Percentiles rank a stretch among this genome's conserved stretches.
phyloP scores from a whole-genome alignment of 768 basidiomycete species.

The Lentinula guzmanii region DNA sequence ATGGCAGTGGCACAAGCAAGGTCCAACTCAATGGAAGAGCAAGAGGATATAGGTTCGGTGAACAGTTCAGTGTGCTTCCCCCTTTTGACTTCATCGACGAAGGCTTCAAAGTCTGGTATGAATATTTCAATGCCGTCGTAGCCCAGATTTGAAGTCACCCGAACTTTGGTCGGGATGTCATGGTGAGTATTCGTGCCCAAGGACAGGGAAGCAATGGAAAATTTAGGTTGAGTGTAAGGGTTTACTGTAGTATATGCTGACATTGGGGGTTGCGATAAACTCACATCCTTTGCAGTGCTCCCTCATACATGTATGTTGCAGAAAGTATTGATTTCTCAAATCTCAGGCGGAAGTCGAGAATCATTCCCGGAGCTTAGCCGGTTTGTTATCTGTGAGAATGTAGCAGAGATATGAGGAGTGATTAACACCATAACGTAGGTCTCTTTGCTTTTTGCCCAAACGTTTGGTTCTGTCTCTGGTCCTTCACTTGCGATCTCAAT shows the following conservation, averaged over 20 bases:
- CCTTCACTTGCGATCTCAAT: not conserved
- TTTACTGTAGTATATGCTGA: not conserved
- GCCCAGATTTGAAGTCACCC: conserved; percentile 23
- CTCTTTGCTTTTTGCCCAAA: not conserved
- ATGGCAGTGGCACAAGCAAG: conserved; percentile 18
- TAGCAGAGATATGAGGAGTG: not conserved
- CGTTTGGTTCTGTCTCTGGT: not conserved
- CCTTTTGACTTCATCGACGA: conserved; percentile 15
- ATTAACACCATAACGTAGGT: not conserved
- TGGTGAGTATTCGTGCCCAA: conserved; percentile 22
- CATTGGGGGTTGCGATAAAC: not conserved
- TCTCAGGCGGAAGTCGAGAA: not conserved
- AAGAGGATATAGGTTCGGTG: conserved; percentile 12
- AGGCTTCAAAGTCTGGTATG: conserved; percentile 19
- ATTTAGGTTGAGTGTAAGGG: conserved; percentile 5
- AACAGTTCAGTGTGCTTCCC: conserved; percentile 16
- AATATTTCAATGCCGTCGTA: conserved; percentile 27
- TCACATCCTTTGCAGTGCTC: not conserved
- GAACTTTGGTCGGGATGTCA: conserved; percentile 22
- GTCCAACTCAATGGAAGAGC: conserved; percentile 17
- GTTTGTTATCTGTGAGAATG: not conserved
- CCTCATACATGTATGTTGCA: not conserved
- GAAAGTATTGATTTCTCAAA: not conserved
- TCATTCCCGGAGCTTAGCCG: not conserved
- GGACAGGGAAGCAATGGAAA: conserved; percentile 21